phyloP scores from a whole-genome alignment of 2,329 filamentous ascomycete species.

The Exophiala sp. region DNA sequence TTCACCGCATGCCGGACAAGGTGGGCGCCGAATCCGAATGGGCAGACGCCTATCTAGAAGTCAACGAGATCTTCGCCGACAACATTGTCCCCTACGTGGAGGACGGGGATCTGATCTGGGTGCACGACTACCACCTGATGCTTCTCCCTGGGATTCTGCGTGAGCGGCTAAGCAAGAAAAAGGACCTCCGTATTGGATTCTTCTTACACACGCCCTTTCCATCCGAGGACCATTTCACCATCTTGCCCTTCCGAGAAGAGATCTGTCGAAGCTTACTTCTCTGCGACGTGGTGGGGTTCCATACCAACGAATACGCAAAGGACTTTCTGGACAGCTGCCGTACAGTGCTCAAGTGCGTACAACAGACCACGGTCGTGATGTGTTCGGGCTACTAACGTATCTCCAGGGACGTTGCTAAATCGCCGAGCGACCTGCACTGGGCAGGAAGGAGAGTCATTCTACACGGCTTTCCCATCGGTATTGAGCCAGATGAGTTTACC shows the following conservation, averaged over 20 bases:
- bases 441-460: constrained; percentile 75
- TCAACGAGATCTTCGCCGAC: constrained; percentile 83
- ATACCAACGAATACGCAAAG: constrained; percentile 92
- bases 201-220: constrained; percentile 94
- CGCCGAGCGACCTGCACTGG: constrained; percentile 77
- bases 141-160: constrained; percentile 86
- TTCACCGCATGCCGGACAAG: constrained; percentile 74
- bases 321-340: constrained; percentile 89
- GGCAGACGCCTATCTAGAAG: constrained; percentile 72
- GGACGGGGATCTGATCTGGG: constrained; percentile 86
- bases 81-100: constrained; percentile 72
- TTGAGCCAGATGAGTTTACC: constrained; percentile 88
- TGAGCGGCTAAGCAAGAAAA: constrained; percentile 59
- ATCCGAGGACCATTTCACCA: constrained; percentile 85
- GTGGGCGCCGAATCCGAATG: constrained; percentile 78
- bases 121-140: constrained; percentile 96
- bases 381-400: neutral
- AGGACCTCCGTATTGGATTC: constrained; percentile 88
- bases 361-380: neutral
- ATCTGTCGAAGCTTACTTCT: constrained; percentile 75
- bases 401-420: constrained; percentile 8
- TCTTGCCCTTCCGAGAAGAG: constrained; percentile 77
- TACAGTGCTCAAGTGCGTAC: constrained; percentile 60
- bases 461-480: constrained; percentile 89
- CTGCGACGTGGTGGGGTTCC: constrained; percentile 91